Conservation (phyloP, 257 asterid genomes). For the Marsdenia floribunda region DNA sequence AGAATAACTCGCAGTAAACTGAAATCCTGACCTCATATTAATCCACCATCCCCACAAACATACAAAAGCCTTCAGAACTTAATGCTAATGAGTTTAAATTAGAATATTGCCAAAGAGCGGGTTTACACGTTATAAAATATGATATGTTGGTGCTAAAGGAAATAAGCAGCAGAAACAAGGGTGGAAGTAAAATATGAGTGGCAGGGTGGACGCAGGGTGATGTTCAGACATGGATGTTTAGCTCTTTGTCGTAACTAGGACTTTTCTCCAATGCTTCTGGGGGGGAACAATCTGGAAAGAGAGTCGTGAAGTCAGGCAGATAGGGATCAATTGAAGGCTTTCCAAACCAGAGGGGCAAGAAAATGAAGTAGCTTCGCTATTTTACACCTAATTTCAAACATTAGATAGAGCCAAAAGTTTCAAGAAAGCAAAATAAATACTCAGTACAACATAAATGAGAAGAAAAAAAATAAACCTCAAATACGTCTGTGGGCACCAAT, state of each 20-base stretch:
- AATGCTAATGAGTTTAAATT: background rate
- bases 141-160: background rate
- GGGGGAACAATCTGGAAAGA: background rate
- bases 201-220: background rate
- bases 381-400: background rate
- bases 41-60: background rate
- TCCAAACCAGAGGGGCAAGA: background rate
- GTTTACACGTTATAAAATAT: background rate
- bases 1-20: background rate
- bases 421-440: background rate
- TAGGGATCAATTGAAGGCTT: background rate
- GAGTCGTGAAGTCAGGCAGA: background rate
- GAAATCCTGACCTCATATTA: background rate
- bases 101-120: background rate
- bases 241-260: background rate
- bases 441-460: background rate
- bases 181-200: background rate
- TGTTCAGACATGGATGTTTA: background rate
- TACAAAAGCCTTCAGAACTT: background rate
- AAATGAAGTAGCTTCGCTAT: background rate
- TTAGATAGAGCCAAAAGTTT: background rate
- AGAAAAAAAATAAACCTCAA: constrained; percentile 29
- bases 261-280: background rate
- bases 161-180: background rate
- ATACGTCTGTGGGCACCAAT: constrained; percentile 22